These are phyloP conservation scores for Cadophora sp. DNA, from an alignment of 2,329 filamentous ascomycete genomes.

Conservation along the genomic window DNA sequence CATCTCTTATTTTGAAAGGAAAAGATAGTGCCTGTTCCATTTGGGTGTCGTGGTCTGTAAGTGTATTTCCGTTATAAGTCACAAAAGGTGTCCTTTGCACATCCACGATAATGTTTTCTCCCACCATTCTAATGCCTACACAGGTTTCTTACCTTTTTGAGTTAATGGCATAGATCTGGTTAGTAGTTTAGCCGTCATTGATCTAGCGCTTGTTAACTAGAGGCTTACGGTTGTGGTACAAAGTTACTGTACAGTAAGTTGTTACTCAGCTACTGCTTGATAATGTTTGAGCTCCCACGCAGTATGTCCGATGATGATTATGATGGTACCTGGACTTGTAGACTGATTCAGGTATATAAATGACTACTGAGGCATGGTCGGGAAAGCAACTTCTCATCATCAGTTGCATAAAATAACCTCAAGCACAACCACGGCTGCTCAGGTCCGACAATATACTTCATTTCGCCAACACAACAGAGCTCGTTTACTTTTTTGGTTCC, in stretches of 20 bases:
- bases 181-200: too few relatives aligned
- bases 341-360: background rate
- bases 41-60: background rate
- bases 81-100: too few relatives aligned
- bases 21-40: too few relatives aligned
- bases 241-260: background rate
- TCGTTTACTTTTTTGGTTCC: background rate
- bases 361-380: background rate
- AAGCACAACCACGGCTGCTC: background rate
- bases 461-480: background rate
- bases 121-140: too few relatives aligned
- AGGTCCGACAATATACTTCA: background rate
- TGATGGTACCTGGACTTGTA: background rate
- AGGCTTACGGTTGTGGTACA: background rate
- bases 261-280: conserved; percentile 8
- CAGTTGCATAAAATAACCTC: background rate
- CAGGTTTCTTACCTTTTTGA: background rate
- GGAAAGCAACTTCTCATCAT: background rate
- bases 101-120: too few relatives aligned
- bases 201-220: too few relatives aligned
- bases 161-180: background rate
- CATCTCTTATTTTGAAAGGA: too few relatives aligned
- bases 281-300: background rate
- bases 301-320: conserved; percentile 5
- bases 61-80: too few relatives aligned